Base-by-base conservation (phyloP, 495 filamentous ascomycete genomes). In the Aspergillus nidulans region DNA sequence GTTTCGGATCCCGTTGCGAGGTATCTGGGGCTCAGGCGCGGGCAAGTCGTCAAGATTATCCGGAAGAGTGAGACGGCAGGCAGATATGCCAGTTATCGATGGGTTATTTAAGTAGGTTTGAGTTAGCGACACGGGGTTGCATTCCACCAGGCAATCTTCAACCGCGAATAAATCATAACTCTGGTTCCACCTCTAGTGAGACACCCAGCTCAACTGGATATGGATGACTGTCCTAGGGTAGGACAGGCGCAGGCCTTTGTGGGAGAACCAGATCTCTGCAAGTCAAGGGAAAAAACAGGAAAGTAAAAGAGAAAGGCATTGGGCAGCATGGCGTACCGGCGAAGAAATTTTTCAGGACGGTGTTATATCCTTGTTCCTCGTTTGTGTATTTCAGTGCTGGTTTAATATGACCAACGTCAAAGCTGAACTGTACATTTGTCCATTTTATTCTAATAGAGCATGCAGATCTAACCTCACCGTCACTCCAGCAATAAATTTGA, bases 21-120 rank as follows among this genome's bases (percentile, higher is more conserved):
- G 66, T 98, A 97, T 71, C 72, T 96, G 47, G 94, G 95, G 18
- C 76, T 98, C 70, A 85, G 90, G 75, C 82, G 90, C 63, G 91
- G 94, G 3, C 91, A 97, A 77, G 91, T 98, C 12, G 95, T 98
- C 54, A 98, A 98, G 84, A 98, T 98, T 61, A 95, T 98, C 49
- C 78, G 94, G 47, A 88, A 83, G 54, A 90, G 86, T 78, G 78
- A 81, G 63, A 81, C 78, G 15, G 78, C 77, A 0, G 78, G 78
- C 59, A 71, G 78, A 23, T 81, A 81, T 58, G 78, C 78, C 12
- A 84, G 81, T 71, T 86, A 86, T 65, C 76, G 83, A 49, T 86
- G 83, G 83, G 77, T 77, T 6, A 83, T 86, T 48, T 85, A 74
- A 54, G n/a, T n/a, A n/a, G n/a, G n/a, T n/a, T n/a, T n/a, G n/a